Conservation (phyloP, 2,329 filamentous ascomycete genomes). For the Xylariaceae sp. region DNA sequence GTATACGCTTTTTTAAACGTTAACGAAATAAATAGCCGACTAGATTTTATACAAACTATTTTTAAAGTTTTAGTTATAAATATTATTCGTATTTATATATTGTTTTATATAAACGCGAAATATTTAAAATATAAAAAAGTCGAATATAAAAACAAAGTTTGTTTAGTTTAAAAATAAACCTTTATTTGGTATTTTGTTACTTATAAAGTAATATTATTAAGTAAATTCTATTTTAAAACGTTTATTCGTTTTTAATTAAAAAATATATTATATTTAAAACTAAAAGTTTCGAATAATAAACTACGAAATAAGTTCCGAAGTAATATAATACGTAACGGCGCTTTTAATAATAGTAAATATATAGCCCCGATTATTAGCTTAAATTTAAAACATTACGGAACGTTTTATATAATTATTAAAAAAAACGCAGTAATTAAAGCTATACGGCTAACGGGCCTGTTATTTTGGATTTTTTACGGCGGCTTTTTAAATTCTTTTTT, state of each 20-base stretch:
- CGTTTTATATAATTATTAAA: neutral
- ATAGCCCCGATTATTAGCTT: slow-evolving; percentile 20
- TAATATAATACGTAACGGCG: slow-evolving; percentile 36
- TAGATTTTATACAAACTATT: slow-evolving; percentile 33
- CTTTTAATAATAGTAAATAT: slow-evolving; percentile 29
- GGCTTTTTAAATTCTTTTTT: no score
- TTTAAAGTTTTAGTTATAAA: slow-evolving; percentile 39
- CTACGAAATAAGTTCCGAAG: slow-evolving; percentile 38
- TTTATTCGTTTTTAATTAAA: slow-evolving; percentile 19
- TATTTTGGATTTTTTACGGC: no score
- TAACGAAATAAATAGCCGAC: slow-evolving; percentile 32
- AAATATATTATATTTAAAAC: slow-evolving; percentile 19
- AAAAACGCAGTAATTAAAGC: slow-evolving; percentile 32
- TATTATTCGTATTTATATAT: slow-evolving; percentile 37
- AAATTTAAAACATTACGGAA: slow-evolving; percentile 12
- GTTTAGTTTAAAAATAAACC: slow-evolving; percentile 52
- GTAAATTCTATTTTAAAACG: slow-evolving; percentile 3
- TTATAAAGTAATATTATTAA: neutral
- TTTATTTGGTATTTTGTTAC: slow-evolving; percentile 32
- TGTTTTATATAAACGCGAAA: slow-evolving; percentile 53
- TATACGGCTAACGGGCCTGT: slow-evolving; percentile 70
- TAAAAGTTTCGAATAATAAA: slow-evolving; percentile 27
- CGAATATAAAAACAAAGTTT: slow-evolving; percentile 27
- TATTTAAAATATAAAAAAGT: slow-evolving; percentile 37
- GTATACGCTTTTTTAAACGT: slow-evolving; percentile 39